Base-by-base conservation (phyloP, 106 monocot genomes). In the Dendrobium chrysotoxum region DNA sequence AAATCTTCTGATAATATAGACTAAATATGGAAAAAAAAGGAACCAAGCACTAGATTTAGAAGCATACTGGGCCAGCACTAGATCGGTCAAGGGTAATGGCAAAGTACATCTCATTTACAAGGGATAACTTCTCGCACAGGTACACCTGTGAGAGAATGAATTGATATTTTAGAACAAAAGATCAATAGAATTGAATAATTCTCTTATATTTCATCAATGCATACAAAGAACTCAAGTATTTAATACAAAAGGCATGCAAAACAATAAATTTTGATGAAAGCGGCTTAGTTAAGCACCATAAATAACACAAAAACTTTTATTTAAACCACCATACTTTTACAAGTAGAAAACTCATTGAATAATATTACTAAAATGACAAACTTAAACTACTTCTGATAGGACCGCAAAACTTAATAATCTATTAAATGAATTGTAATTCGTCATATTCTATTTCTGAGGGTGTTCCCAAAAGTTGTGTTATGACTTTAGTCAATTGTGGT, bases 51-150 rank as follows among this genome's bases (percentile, higher is more conserved):
- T 35, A 70, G 70, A 31, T 70, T 31, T 70, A 1, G 31, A 35
- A 70, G 81, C 90, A 79, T 95, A 98, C 98, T 64, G 98, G 92
- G 65, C 98, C 98, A 92, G 98, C 91, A 85, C 90, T 86, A 39
- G 85, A 88, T 26, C 98, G 89, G 70, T 98, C 98, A 41, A 98
- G 95, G 17, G 91, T 95, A 53, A 98, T 98, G 85, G 98, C 90
- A 78, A 98, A 98, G 85, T 98, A 98, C 98, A 98, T 98, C 87
- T 98, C 98, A 75, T 98, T 98, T 30, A 89, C 85, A 79, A 98
- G 98, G 28, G 92, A 95, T 54, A 97, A 77, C 80, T 95, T 98
- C 70, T 98, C 83, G 81, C 94, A 95, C 72, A 98, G 83, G 82
- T 98, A 98, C 7, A 98, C 92, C 98, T 98, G 85, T 25, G 73